phyloP scores from a whole-genome alignment of 306 rosid genomes.

The Hippophae rhamnoides region DNA sequence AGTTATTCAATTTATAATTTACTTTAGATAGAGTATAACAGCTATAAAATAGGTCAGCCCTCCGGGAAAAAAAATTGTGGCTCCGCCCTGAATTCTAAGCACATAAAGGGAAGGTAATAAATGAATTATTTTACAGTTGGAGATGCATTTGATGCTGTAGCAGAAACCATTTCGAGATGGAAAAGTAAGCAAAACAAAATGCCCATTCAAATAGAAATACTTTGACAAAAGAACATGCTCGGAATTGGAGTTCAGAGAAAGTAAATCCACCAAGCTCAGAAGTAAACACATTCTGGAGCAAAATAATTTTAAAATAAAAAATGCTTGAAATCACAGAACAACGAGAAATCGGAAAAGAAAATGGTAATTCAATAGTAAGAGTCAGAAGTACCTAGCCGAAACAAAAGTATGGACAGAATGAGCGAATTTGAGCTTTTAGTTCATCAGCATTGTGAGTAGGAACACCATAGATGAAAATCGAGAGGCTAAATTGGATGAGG shows the following conservation, averaged over 20 bases:
- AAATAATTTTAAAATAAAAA: neutral
- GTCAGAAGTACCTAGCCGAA: conserved; percentile 9
- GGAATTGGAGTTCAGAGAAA: neutral
- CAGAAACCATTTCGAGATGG: neutral
- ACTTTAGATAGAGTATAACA: no score
- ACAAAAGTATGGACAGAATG: neutral
- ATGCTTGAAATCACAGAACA: no score
- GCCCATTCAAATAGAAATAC: no score
- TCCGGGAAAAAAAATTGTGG: no score
- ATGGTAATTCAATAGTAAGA: neutral
- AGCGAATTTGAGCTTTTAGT: conserved; percentile 1
- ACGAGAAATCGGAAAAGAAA: neutral
- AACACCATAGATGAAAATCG: neutral
- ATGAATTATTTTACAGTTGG: no score
- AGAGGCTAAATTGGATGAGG: neutral
- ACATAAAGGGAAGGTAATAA: no score
- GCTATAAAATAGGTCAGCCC: no score
- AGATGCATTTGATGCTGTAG: neutral
- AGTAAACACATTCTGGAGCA: neutral
- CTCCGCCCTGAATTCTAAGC: no score
- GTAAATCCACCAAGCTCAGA: neutral
- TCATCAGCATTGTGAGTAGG: conserved; percentile 7
- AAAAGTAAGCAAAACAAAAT: no score
- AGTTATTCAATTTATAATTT: no score
- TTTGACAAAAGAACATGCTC: no score